A percentile compares a stretch with the other conserved stretches of the same genome.
phyloP scores from a whole-genome alignment of 148 eudicot species.

The Rhododendron mucronatum region DNA sequence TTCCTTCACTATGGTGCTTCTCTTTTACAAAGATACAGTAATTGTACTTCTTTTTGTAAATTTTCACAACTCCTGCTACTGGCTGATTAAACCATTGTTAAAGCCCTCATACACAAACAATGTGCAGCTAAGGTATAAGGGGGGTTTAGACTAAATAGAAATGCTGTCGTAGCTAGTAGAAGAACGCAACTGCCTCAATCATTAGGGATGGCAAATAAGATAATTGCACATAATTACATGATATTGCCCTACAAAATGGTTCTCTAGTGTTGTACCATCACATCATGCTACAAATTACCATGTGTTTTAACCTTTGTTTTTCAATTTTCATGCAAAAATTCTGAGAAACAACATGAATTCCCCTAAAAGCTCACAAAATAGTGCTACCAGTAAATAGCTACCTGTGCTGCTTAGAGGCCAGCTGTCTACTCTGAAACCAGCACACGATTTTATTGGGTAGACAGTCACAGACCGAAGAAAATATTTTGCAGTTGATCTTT shows the following conservation, averaged over 20 bases:
- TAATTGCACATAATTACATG: neutral
- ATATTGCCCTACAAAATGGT: neutral
- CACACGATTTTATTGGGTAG: conserved; percentile 94
- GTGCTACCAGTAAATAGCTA: conserved; percentile 20
- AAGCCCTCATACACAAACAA: neutral
- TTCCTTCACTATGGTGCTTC: neutral
- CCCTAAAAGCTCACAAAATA: neutral
- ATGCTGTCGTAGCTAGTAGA: neutral
- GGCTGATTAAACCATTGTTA: neutral
- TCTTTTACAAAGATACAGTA: neutral
- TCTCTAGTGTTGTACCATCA: neutral
- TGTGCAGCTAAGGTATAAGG: neutral
- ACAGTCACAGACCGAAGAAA: conserved; percentile 58
- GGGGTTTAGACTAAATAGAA: neutral
- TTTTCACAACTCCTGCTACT: neutral
- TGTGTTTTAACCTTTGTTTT: neutral
- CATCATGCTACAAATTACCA: neutral
- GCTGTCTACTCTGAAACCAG: conserved; percentile 67
- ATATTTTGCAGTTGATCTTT: conserved; percentile 21
- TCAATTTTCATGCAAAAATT: neutral
- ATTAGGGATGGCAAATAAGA: neutral
- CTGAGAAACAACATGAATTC: neutral
- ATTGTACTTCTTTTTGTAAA: neutral
- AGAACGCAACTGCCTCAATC: neutral
- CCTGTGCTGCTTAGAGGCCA: conserved; percentile 90